Base-by-base conservation (phyloP, 495 filamentous ascomycete genomes). In the Aspergillus ostianus region DNA sequence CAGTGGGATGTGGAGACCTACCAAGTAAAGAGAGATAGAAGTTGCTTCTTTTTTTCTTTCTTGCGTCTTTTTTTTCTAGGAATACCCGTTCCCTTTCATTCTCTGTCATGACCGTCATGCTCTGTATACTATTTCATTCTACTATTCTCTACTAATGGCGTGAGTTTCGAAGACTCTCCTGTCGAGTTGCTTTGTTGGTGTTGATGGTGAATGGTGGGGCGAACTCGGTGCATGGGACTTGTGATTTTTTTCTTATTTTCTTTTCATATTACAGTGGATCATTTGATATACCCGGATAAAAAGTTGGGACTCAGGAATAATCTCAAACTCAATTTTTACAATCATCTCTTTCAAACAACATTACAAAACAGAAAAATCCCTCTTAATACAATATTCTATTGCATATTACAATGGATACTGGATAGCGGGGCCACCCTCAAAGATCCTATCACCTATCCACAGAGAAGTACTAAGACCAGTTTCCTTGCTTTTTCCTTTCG, bases 1-100 rank as follows among this genome's bases (percentile, higher is more conserved):
- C 10, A 67, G 8, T 21, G 70, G 69, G 15, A 71, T 68, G 41
- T 77, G 74, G 74, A 63, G 54, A 54, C 58, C 53, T n/a, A 57
- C 29, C 47, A 61, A 56, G 55, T 51, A 30, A 29, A 51, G 8
- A 32, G 21, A 19, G 46, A 47, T 21, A 21, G 13, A 15, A 20
- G 13, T 51, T 10, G 23, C 6, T 6, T 12, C 15, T 30, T 52
- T 12, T 7, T 30, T 52, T 32, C 19, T 15, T 13, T 32, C n/a
- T n/a, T 32, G 21, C 50, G 4, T 48, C 46, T 48, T 26, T 26
- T 8, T 18, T 2, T 26, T 6, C 21, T 52, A 32, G 23, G 17
- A 13, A 5, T 29, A 9, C 5, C n/a, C 5, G 15, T 21, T 49
- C 23, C n/a, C n/a, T 21, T 26, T 20, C 47, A 47, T 26, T 56